Base-by-base conservation (phyloP, 1,284 basidiomycete species). In the Omphalotus olearius region DNA sequence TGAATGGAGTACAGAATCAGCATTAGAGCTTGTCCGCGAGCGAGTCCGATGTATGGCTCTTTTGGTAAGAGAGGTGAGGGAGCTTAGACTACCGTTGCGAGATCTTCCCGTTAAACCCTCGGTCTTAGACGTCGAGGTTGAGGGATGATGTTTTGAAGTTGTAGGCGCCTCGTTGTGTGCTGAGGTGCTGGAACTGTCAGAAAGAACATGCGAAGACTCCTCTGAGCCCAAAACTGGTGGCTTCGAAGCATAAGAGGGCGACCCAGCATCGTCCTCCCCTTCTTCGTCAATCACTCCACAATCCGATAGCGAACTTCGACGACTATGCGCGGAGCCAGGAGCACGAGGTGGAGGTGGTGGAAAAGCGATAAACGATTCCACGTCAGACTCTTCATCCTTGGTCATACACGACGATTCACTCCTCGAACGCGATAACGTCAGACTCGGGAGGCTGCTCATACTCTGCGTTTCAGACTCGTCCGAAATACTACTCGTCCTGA, bases 201-300 rank as follows among this genome's bases (percentile, higher is more conserved):
- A 2, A 23, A 23, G 23, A 23, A 2, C 23, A 23, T 5, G 23
- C 5, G 23, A 23, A 23, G 23, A 23, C 23, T 23, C 23, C 23
- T 23, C 23, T 23, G 23, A 2, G 5, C 23, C 23, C 23, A 23
- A 5, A 23, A 23, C 23, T 2, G 23, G 23, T 23, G 23, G 5
- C 23, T 23, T 23, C 5, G 23, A 23, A 23, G 23, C 23, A 5
- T 23, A 23, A 23, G 23, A 23, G 3, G 2, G 23, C 23, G 23
- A 23, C 23, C 23, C 23, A 23, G 10, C 13, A 35, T 47, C 45
- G 16, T 46, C 45, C 20, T 47, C 45, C 36, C 35, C 35, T 38
- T 47, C 45, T 47, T 47, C 45, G 23, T 47, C 45, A 18, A 47
- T 47, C 18, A 47, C 30, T n/a, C n/a, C 35, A 38, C 45, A 47